These are phyloP conservation scores for Ceratocystis eucalypticola DNA, from an alignment of 2,329 filamentous ascomycete species.

Conservation along the genomic window DNA sequence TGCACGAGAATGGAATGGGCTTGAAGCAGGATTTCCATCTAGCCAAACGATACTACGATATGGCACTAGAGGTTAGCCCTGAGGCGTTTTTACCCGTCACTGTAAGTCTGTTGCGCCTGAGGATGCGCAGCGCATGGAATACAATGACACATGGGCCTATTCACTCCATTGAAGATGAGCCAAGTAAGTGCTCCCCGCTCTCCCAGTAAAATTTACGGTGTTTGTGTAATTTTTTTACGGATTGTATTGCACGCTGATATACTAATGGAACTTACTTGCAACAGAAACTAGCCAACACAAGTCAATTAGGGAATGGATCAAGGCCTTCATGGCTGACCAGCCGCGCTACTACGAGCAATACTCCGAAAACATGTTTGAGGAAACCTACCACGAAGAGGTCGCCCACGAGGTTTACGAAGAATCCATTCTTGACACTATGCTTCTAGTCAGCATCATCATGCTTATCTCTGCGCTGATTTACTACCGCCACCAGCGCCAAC, in stretches of 20 bases:
- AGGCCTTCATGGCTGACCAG: conserved; percentile 66
- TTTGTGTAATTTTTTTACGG: not conserved
- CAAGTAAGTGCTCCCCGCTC: conserved; percentile 41
- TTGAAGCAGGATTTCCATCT: conserved; percentile 93
- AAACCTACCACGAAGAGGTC: conserved; percentile 43
- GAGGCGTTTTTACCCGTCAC: conserved; percentile 92
- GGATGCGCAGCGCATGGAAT: conserved; percentile 85
- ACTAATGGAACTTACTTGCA: not conserved
- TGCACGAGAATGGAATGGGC: conserved; percentile 94
- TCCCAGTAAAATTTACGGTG: not conserved
- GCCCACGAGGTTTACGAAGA: conserved; percentile 59
- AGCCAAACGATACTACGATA: conserved; percentile 90
- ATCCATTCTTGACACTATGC: conserved; percentile 66
- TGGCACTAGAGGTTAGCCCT: conserved; percentile 77
- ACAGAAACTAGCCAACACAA: conserved; percentile 57
- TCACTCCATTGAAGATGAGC: conserved; percentile 84
- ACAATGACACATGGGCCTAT: conserved; percentile 78
- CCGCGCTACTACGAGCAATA: conserved; percentile 51
- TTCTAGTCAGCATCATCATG: conserved; percentile 67
- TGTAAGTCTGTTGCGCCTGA: conserved; percentile 71
- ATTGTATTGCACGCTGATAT: no score
- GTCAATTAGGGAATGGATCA: conserved; percentile 74
- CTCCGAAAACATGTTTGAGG: conserved; percentile 32
- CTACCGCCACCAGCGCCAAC: conserved; percentile 60
- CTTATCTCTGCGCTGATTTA: conserved; percentile 67